Evolutionary conservation across 768 basidiomycete genomes (phyloP).

Genomic region (Lyophyllum shimeji): DNA sequence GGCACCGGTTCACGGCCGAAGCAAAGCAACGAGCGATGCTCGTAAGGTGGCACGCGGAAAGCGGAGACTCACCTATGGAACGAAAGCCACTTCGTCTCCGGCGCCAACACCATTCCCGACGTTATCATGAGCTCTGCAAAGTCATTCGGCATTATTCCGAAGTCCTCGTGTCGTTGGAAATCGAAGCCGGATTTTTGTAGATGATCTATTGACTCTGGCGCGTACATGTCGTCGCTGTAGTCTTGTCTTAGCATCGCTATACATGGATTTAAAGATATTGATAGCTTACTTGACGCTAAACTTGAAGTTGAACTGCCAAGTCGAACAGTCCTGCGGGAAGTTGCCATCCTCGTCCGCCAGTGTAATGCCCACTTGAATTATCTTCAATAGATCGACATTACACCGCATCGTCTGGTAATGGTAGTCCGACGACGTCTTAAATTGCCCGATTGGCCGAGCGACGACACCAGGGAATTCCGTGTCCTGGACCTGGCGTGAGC

Average conservation of each 20-base stretch:
- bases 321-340: slow-evolving; percentile 84
- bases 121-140: slow-evolving; percentile 98
- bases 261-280: too few species aligned
- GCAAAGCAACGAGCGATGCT: neutral
- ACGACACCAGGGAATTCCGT: slow-evolving; percentile 99
- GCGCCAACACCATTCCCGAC: slow-evolving; percentile 85
- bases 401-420: slow-evolving; percentile 99
- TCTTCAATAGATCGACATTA: slow-evolving; percentile 96
- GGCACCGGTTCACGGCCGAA: neutral
- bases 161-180: slow-evolving; percentile 89
- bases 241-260: too few species aligned
- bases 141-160: slow-evolving; percentile 89
- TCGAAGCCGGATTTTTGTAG: slow-evolving; percentile 95
- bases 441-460: slow-evolving; percentile 92
- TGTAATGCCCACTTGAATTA: slow-evolving; percentile 97
- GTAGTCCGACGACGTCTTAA: slow-evolving; percentile 96
- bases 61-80: slow-evolving; percentile 54
- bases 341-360: slow-evolving; percentile 93
- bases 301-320: slow-evolving; percentile 99
- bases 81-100: slow-evolving; percentile 94
- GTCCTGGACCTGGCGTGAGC: slow-evolving; percentile 58
- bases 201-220: slow-evolving; percentile 95
- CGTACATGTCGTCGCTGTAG: slow-evolving; percentile 93
- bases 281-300: slow-evolving; percentile 82
- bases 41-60: neutral